Evolutionary conservation across 306 rosid genomes (phyloP).

Genomic region (Pterocarpus santalinus): DNA sequence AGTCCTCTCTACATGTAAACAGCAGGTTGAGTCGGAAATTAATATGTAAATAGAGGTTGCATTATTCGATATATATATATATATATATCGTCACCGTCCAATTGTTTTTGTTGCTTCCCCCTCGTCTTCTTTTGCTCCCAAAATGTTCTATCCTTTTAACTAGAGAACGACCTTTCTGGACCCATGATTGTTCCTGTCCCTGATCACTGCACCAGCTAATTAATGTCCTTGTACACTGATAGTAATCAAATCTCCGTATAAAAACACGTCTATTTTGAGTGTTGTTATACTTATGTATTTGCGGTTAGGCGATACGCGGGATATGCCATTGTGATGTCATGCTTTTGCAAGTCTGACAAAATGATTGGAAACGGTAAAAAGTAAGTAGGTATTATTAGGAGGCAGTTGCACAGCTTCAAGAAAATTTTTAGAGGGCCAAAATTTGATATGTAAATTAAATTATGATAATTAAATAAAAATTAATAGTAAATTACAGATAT

Average conservation of each 20-base stretch:
- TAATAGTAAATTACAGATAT: too few species aligned
- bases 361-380: background rate
- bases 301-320: background rate
- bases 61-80: background rate
- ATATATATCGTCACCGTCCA: background rate
- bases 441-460: too few species aligned
- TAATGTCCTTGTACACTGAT: background rate
- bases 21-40: background rate
- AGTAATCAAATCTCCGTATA: background rate
- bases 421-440: too few species aligned
- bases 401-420: too few species aligned
- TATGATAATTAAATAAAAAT: too few species aligned
- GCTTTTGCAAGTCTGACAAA: conserved; percentile 17
- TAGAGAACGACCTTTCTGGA: conserved; percentile 2
- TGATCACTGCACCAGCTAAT: background rate
- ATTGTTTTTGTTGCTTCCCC: conserved; percentile 12
- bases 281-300: too few species aligned
- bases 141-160: conserved; percentile 9
- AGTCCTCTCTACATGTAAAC: too few species aligned
- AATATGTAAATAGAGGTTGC: background rate
- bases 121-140: conserved; percentile 32
- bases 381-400: background rate
- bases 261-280: background rate
- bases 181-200: background rate
- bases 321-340: conserved; percentile 8